Percentiles rank a stretch among this genome's conserved stretches.
These are phyloP conservation scores for Arthrobotrys megalospora DNA, from an alignment of 2,329 filamentous ascomycete genomes.

Conservation along the genomic window DNA sequence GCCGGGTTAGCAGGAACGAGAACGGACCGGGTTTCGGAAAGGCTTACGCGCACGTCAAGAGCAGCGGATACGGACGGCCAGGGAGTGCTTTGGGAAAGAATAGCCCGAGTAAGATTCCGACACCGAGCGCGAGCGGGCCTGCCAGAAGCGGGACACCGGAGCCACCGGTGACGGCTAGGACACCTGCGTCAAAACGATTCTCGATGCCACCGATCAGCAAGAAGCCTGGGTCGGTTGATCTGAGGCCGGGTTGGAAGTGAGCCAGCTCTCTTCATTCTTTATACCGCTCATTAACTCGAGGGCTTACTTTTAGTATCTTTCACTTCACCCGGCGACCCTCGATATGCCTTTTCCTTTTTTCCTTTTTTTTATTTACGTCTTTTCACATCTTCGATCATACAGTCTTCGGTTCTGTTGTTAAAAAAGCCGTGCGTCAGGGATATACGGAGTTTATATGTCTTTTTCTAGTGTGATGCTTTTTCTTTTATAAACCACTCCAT, in stretches of 20 bases:
- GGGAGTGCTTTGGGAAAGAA: slow-evolving; percentile 41
- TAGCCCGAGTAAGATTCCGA: slow-evolving; percentile 52
- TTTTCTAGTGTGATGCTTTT: slow-evolving; percentile 28
- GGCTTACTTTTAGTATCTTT: background rate
- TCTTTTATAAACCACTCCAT: slow-evolving; percentile 11
- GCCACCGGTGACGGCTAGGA: slow-evolving; percentile 16
- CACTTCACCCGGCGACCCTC: background rate
- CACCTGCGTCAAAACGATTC: slow-evolving; percentile 40
- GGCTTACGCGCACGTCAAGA: slow-evolving; percentile 53
- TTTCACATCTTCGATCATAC: slow-evolving; percentile 13
- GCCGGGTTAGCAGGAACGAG: slow-evolving; percentile 38
- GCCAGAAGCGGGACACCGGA: slow-evolving; percentile 46
- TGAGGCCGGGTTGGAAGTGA: slow-evolving; percentile 48
- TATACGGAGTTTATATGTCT: slow-evolving; percentile 56
- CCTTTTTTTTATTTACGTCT: slow-evolving; percentile 1
- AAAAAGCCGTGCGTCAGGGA: slow-evolving; percentile 58
- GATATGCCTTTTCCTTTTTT: slow-evolving; percentile 11
- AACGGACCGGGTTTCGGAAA: slow-evolving; percentile 7
- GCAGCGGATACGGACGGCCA: slow-evolving; percentile 52
- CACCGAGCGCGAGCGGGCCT: background rate
- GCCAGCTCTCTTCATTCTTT: background rate
- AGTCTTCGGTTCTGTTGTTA: slow-evolving; percentile 21
- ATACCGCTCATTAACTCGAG: slow-evolving; percentile 14
- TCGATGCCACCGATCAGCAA: slow-evolving; percentile 59
- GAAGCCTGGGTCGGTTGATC: slow-evolving; percentile 49